Evolutionary conservation across 2,329 filamentous ascomycete species (phyloP), one percentile per base, ranked within the genome.

Genomic region (Microcyclospora pomicola): DNA sequence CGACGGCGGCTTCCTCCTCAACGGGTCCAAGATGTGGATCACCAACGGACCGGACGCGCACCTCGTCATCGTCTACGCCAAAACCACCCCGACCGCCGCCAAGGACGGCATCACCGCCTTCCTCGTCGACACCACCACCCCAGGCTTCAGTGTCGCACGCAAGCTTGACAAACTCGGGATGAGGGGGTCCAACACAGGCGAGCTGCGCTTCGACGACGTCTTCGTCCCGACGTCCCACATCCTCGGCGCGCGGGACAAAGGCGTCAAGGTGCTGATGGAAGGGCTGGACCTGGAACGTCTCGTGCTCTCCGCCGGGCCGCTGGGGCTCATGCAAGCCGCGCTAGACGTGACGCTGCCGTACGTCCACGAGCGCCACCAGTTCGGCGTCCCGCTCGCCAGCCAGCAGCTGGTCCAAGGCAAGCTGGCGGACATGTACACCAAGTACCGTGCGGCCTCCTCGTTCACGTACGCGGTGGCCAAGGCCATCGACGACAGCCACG

Each of bases 131-230:
- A 75, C 72, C 3, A 67, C 72, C 28, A 67, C 72, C 28, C 63
- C 75, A 29, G 88, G 91, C 32, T 96, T 95, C 67, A 81, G 77
- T 45, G 87, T 85, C 52, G 77, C 85, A 6, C 73, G 84, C 44
- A 96, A 96, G 64, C 76, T 96, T 13, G 88, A 96, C 69, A 96
- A 98, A 66, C 80, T 98, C 61, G 91, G 91, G 49, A 98, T 98
- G 91, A 76, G 91, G 40, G 91, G 91, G 42, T 91, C 82, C 49
- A 95, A 95, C 63, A 96, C 91, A 0, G 91, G 91, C 52, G 91
- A 96, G 62, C 73, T 96, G 15, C 73, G 88, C 39, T 92, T 96
- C 49, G 86, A 94, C 45, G 71, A 80, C 48, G 85, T 95, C 41
- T 94, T 95, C 55, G 85, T 96, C 6, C 86, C 91, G 3, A 65